phyloP scores from a whole-genome alignment of 495 filamentous ascomycete genomes.

The Tetracladium marchalianum region DNA sequence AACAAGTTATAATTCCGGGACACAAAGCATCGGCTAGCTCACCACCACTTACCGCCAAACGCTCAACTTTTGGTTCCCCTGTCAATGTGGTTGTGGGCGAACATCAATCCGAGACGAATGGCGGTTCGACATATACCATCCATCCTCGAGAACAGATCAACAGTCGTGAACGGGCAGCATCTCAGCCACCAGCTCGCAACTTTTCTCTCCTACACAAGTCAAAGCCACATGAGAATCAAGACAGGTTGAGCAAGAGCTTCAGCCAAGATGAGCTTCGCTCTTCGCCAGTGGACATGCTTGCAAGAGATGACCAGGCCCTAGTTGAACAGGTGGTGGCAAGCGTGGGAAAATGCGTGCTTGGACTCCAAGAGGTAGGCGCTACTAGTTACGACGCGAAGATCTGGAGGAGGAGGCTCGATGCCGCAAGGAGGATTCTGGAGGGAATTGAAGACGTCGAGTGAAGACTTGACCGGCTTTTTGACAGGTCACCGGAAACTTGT shows the following conservation, averaged over 20 bases:
- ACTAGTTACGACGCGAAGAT: constrained; percentile 50
- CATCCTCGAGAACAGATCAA: constrained; percentile 5
- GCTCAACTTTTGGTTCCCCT: constrained; percentile 14
- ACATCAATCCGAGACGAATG: neutral
- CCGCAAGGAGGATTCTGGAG: constrained; percentile 60
- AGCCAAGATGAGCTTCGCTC: constrained; percentile 14
- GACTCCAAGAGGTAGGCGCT: constrained; percentile 51
- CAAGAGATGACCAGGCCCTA: constrained; percentile 61
- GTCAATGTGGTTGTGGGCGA: neutral
- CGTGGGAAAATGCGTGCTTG: constrained; percentile 58
- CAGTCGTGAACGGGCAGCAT: constrained; percentile 35
- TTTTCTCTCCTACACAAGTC: constrained; percentile 42
- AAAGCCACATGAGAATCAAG: constrained; percentile 32
- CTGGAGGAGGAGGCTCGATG: constrained; percentile 60
- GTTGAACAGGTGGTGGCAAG: constrained; percentile 69
- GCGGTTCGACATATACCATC: constrained; percentile 4
- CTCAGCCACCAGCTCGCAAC: constrained; percentile 36
- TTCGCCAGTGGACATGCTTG: constrained; percentile 40
- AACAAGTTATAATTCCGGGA: constrained; percentile 24
- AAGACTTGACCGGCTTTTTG: neutral
- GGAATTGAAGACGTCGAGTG: constrained; percentile 31
- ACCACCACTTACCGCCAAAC: constrained; percentile 16
- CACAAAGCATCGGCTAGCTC: constrained; percentile 27
- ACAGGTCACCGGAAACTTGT: neutral
- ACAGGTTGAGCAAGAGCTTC: constrained; percentile 24